Conservation (phyloP, 129 eudicot genomes). For the Centaurea solstitialis region DNA sequence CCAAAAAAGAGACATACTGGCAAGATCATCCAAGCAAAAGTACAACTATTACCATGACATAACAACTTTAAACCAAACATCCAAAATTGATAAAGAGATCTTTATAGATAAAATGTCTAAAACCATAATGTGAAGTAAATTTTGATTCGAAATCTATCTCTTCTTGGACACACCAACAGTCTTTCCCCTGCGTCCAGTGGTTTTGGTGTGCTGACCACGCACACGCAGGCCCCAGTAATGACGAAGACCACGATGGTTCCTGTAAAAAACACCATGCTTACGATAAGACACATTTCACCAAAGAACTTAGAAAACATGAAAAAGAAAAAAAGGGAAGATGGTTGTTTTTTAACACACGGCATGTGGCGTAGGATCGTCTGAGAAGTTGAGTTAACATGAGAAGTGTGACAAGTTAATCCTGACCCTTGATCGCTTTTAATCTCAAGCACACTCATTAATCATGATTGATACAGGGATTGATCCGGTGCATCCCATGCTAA, state of each 20-base stretch:
- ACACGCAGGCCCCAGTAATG: slow-evolving; percentile 46
- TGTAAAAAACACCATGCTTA: slow-evolving; percentile 6
- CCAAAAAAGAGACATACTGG: background rate
- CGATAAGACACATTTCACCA: background rate
- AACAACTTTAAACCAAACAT: slow-evolving; percentile 6
- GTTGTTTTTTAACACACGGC: too few species aligned
- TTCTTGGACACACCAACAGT: slow-evolving; percentile 81
- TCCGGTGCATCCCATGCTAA: too few species aligned
- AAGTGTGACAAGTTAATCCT: too few species aligned
- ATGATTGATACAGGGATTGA: too few species aligned
- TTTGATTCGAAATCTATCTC: slow-evolving; percentile 35
- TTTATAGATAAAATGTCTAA: slow-evolving; percentile 24
- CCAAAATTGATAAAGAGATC: slow-evolving; percentile 20
- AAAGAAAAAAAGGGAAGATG: background rate
- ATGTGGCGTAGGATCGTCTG: too few species aligned
- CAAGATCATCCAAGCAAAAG: slow-evolving; percentile 11
- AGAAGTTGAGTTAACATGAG: too few species aligned
- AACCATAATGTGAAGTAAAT: background rate
- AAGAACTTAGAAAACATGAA: background rate
- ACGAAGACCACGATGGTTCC: slow-evolving; percentile 67
- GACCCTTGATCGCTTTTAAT: too few species aligned
- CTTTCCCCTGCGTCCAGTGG: slow-evolving; percentile 54
- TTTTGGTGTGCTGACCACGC: slow-evolving; percentile 50
- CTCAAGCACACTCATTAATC: too few species aligned
- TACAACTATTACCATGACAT: slow-evolving; percentile 20